Conservation (phyloP, 305 asterid species). For the Fraxinus nigra region DNA sequence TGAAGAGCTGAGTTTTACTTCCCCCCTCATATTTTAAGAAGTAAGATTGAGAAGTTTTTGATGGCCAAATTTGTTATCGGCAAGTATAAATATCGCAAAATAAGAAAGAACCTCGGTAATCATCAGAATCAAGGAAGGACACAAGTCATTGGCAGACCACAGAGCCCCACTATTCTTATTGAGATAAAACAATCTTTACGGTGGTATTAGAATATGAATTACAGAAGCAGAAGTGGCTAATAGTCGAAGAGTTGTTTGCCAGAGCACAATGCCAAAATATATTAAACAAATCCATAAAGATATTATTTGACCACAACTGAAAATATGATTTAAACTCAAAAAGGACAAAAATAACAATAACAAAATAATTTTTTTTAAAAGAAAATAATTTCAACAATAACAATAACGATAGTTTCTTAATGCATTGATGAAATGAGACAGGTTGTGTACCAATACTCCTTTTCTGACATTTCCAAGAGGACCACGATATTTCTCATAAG, state of each 20-base stretch:
- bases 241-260: neutral
- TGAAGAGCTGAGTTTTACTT: neutral
- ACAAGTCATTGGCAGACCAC: neutral
- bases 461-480: conserved; percentile 97
- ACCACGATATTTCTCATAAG: conserved; percentile 85
- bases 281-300: neutral
- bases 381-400: neutral
- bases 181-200: neutral
- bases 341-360: neutral
- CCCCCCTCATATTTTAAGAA: neutral
- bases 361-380: neutral
- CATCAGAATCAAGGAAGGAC: neutral
- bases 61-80: neutral
- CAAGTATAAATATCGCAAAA: neutral
- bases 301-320: neutral
- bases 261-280: neutral
- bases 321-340: neutral
- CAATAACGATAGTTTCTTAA: neutral
- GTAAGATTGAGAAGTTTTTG: neutral
- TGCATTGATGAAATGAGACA: conserved; percentile 8
- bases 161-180: neutral
- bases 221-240: neutral
- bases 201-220: neutral
- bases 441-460: conserved; percentile 82
- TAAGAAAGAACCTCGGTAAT: neutral